Conservation (phyloP, 352 stramenopile species). For the Phytophthora pinifolia region DNA sequence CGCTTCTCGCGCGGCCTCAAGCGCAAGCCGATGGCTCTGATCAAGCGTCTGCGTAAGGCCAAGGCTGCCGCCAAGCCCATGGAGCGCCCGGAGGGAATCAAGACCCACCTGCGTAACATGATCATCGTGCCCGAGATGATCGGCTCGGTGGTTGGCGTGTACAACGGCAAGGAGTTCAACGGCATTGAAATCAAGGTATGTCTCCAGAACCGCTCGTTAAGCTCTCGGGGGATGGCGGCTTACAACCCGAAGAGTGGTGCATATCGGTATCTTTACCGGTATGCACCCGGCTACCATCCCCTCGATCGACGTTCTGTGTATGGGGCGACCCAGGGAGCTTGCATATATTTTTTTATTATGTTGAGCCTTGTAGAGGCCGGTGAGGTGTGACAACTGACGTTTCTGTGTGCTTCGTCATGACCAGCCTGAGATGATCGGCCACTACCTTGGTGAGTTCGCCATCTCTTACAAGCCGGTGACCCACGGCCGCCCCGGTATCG, state of each 20-base stretch:
- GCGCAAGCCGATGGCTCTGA: slow-evolving; percentile 99
- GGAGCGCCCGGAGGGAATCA: slow-evolving; percentile 98
- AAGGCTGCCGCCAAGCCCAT: slow-evolving; percentile 97
- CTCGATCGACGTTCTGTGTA: slow-evolving; percentile 89
- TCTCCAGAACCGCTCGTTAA: slow-evolving; percentile 76
- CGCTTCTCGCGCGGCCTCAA: slow-evolving; percentile 99
- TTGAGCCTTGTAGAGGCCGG: not conserved
- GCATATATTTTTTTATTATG: slow-evolving; percentile 13
- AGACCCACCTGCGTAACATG: slow-evolving; percentile 99
- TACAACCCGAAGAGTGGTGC: slow-evolving; percentile 73
- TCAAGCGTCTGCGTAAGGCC: slow-evolving; percentile 99
- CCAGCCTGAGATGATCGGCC: slow-evolving; percentile 98
- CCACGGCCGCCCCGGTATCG: slow-evolving; percentile 99
- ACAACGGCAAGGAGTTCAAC: slow-evolving; percentile 99
- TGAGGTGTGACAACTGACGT: slow-evolving; percentile 25
- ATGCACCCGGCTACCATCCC: slow-evolving; percentile 57
- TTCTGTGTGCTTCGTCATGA: slow-evolving; percentile 7
- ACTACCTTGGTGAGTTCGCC: slow-evolving; percentile 99
- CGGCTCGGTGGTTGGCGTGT: slow-evolving; percentile 98
- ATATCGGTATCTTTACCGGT: not conserved
- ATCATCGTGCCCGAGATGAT: slow-evolving; percentile 99
- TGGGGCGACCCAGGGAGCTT: slow-evolving; percentile 84
- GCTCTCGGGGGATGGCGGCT: slow-evolving; percentile 83
- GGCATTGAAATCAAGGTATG: slow-evolving; percentile 99
- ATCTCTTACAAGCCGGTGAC: slow-evolving; percentile 99